Base-by-base conservation (phyloP, 75 land plant species). In the Ceratopteris richardii region DNA sequence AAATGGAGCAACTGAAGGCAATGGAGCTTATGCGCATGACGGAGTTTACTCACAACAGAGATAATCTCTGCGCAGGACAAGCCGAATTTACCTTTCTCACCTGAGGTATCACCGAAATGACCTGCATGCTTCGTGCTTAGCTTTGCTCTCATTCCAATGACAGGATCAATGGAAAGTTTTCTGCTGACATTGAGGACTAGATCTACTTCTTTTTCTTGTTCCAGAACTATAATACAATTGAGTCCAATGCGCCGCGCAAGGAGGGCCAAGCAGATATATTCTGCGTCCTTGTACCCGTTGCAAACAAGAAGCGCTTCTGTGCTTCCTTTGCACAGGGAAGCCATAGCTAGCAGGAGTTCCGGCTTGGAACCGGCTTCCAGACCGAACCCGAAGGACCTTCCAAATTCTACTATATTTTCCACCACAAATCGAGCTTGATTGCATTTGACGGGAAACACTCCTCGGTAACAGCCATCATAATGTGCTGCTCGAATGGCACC, bases 1-100 rank as follows among this genome's bases (percentile, higher is more conserved):
- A n/a, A n/a, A n/a, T n/a, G n/a, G n/a, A n/a, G n/a, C n/a, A n/a
- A 76, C 61, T 76, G 79, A 60, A 76, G 73, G 75, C 73, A 77
- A 26, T 73, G 79, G n/a, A 76, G 64, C 58, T 76, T 58, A 19
- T 73, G 51, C 29, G 73, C 78, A 55, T 72, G 46, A 44, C 64
- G 56, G 29, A 76, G 62, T 55, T 26, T 58, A 22, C 73, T 58
- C 31, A 76, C 78, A 52, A 76, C 78, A 31, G 48, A 33, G 39
- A 76, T 47, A 37, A 72, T 60, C 31, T 76, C 77, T 26, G 23
- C 66, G 18, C 47, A 52, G 22, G 60, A 65, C 29, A 76, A 77
- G 16, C 78, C 78, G 56, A 76, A 76, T 56, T 76, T 76, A 31
- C 79, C 77, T 25, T 61, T 53, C n/a, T 76, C 78, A 16, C 78